Evolutionary conservation across 1,284 basidiomycete species (phyloP), one percentile per base, ranked within the genome.

Genomic region (Leucoagaricus sp.): DNA sequence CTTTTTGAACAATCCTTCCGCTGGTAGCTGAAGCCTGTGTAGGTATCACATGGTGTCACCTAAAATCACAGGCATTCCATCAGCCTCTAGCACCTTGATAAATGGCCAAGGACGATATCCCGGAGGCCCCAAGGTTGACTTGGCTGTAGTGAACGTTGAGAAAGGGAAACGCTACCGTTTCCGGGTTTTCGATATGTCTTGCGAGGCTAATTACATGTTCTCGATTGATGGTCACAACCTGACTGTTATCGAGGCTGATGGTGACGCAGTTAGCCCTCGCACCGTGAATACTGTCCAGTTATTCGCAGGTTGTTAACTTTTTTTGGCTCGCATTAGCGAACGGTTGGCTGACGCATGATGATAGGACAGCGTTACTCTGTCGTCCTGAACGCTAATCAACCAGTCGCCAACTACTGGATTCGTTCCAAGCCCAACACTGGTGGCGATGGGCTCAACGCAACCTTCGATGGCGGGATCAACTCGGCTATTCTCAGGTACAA

Each of bases 181-280:
- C 57, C 71, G 86, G 12, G 60, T 88, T 53, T 74, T 87, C 69
- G 81, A 82, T 64, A 78, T 80, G 65, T 70, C 78, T 19, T 75
- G 74, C 58, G 64, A 67, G 17, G 71, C 72, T 1, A 69, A 70
- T 60, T 73, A 68, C 61, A 70, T 64, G 0, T 74, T 79, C 62
- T 75, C 75, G n/a, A 73, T 82, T 58, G 78, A 81, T 58, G 68
- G 69, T 19, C 81, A 82, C 62, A 69, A 69, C 21, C 64, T 81
- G 61, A 75, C 72, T 2, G 66, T 80, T 53, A 82, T 83, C 55
- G 80, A 82, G 64, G 65, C 71, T 15, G 76, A 78, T 49, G 75
- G 75, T 42, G 68, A 68, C 7, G 71, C 71, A 53, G 36, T 33
- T 10, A 9, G 12, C 19, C 33, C 33, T 1, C 7, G 3, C 3